phyloP scores from a whole-genome alignment of 495 filamentous ascomycete species.

The Hyaloscypha bicolor region DNA sequence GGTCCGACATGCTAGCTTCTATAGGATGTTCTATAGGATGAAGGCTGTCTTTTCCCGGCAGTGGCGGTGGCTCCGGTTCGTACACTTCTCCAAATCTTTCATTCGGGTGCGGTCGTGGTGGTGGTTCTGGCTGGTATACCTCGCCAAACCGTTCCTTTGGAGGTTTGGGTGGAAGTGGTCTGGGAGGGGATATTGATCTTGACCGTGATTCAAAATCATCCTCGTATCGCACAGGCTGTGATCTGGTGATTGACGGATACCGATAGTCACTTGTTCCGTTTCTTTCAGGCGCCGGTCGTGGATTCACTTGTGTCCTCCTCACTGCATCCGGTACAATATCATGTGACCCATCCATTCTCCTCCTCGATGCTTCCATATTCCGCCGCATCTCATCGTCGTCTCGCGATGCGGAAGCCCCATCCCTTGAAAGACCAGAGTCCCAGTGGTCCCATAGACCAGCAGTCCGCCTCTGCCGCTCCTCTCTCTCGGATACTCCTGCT shows the following conservation, averaged over 20 bases:
- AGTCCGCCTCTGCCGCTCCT: constrained; percentile 56
- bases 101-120: constrained; percentile 36
- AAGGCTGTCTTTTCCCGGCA: constrained; percentile 21
- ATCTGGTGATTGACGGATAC: constrained; percentile 53
- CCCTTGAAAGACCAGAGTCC: constrained; percentile 33
- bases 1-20: constrained; percentile 30
- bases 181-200: constrained; percentile 14
- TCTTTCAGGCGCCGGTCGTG: constrained; percentile 12
- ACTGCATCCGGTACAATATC: constrained; percentile 24
- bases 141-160: constrained; percentile 41
- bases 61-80: constrained; percentile 20
- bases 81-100: constrained; percentile 21
- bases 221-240: constrained; percentile 45
- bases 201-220: constrained; percentile 17
- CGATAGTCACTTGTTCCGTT: constrained; percentile 38
- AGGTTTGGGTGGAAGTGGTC: constrained; percentile 44
- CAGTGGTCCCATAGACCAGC: constrained; percentile 68
- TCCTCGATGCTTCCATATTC: constrained; percentile 52
- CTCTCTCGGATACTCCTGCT: constrained; percentile 53
- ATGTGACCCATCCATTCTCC: constrained; percentile 41
- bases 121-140: background rate
- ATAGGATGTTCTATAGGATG: constrained; percentile 5
- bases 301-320: constrained; percentile 15
- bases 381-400: constrained; percentile 48
- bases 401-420: constrained; percentile 24